Conservation (phyloP, 2,329 filamentous ascomycete genomes). For the Aspergillus floridensis region DNA sequence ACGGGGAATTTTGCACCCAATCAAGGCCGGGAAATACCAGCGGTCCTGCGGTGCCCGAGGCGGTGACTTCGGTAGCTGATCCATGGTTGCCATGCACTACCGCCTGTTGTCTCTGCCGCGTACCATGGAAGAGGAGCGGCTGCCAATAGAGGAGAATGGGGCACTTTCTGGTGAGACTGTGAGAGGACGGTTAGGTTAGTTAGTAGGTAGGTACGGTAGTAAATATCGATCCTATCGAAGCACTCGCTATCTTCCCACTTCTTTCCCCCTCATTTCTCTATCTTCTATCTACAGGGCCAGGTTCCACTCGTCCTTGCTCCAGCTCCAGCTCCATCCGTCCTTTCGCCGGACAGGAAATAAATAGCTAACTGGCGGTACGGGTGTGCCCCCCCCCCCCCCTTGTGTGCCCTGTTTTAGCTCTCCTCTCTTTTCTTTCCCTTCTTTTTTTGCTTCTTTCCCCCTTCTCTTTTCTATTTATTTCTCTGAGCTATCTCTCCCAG, state of each 20-base stretch:
- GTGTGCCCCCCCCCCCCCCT: conserved; percentile 16
- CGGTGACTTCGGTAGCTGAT: conserved; percentile 3
- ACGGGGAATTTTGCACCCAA: not conserved
- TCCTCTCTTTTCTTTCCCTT: conserved; percentile 11
- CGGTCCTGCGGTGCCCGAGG: conserved; percentile 10
- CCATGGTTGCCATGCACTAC: conserved; percentile 27
- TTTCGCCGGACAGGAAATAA: conserved; percentile 14
- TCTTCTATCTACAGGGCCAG: not conserved
- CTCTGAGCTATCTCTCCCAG: conserved; percentile 9
- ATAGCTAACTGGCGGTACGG: conserved; percentile 15
- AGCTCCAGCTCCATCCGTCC: conserved; percentile 15
- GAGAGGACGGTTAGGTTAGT: not conserved
- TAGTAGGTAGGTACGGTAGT: not conserved
- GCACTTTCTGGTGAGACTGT: not conserved
- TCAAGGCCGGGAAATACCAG: not conserved
- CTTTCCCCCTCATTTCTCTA: not conserved
- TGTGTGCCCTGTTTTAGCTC: conserved; percentile 3
- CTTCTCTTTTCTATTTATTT: conserved; percentile 1
- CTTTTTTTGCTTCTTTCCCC: conserved; percentile 6
- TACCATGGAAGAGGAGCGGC: conserved; percentile 21
- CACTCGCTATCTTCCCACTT: conserved; percentile 5
- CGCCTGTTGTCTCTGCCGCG: conserved; percentile 17
- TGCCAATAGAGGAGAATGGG: conserved; percentile 19
- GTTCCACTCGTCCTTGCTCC: conserved; percentile 6
- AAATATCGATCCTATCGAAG: conserved; percentile 6